Conservation (phyloP, 2,329 filamentous ascomycete genomes). For the Fusarium sp. region DNA sequence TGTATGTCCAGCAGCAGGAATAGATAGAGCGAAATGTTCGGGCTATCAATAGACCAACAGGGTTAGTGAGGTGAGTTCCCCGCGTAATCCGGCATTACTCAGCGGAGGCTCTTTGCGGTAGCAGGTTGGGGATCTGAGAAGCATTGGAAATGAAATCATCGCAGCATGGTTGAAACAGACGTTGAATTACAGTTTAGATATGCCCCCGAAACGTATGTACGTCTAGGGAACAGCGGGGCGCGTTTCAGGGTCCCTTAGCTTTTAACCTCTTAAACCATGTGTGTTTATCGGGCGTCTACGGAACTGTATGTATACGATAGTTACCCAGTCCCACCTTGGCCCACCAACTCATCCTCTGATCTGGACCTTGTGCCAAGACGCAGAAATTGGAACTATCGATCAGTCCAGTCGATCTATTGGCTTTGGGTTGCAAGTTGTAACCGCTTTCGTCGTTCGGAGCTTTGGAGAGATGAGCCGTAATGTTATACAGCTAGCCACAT, state of each 20-base stretch:
- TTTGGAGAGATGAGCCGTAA: conserved; percentile 8
- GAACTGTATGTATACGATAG: conserved; percentile 17
- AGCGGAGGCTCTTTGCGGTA: conserved; percentile 25
- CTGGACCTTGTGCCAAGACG: conserved; percentile 19
- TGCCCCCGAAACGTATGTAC: conserved; percentile 30
- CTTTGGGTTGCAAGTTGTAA: conserved; percentile 14
- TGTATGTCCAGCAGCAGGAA: background rate
- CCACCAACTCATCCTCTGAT: conserved; percentile 5
- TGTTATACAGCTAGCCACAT: conserved; percentile 21
- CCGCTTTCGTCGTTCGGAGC: conserved; percentile 3
- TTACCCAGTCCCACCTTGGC: conserved; percentile 13
- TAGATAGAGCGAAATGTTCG: conserved; percentile 14
- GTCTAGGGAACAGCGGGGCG: conserved; percentile 30
- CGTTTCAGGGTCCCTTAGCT: conserved; percentile 18
- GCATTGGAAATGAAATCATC: background rate
- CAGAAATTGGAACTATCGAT: background rate
- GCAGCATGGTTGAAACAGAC: conserved; percentile 5
- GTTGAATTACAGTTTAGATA: conserved; percentile 39
- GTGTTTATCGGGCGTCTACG: conserved; percentile 41
- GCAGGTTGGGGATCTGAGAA: background rate
- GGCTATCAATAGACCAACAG: conserved; percentile 12
- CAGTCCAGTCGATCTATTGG: conserved; percentile 29
- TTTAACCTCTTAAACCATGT: conserved; percentile 16
- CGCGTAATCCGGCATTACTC: conserved; percentile 11
- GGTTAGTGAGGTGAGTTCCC: conserved; percentile 17